Base-by-base conservation (phyloP, 177 flowering plant genomes). In the Vitis hybrid region DNA sequence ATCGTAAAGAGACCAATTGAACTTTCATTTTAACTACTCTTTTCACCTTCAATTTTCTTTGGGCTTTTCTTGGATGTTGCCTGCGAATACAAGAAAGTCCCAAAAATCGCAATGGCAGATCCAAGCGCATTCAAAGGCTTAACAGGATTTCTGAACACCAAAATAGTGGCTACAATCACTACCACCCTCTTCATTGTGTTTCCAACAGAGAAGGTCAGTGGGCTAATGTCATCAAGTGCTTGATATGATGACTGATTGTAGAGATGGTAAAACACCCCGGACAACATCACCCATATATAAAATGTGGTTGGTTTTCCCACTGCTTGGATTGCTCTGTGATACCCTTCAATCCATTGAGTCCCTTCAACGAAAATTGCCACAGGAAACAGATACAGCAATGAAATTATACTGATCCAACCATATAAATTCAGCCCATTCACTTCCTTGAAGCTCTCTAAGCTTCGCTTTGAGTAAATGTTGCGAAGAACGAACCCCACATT, bases 111-210 rank as follows among this genome's bases (percentile, higher is more conserved):
- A 78, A 94, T 85, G 65, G 90, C 97, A 11, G 98, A 89, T 32
- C 97, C 97, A 62, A 94, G 78, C 2, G 91, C 98, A 80, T 92
- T 94, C 75, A 90, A 73, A 66, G 97, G 97, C 80, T 82, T 75
- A 56, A 94, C 91, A 0, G 97, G 98, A 75, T 91, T 94, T 74
- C 93, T 85, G 75, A 94, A 94, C 21, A 92, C 94, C 80, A 94
- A 56, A 32, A 94, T 78, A 51, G 90, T 80, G 2, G 97, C 83
- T 11, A 92, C 74, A 63, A 92, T 92, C 45, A 94, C 97, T 75
- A 89, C 96, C 55, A 94, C 92, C 72, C 98, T 81, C 86, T 94
- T 94, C 98, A 92, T 94, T 9, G 98, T 94, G 66, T 94, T 94
- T 6, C 98, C 97, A 17, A 92, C 92, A 1, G 93, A 92, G 74